A percentile compares a stretch with the other conserved stretches of the same genome.
Conservation (phyloP, 331 rosid species). For the Ulmus americana region DNA sequence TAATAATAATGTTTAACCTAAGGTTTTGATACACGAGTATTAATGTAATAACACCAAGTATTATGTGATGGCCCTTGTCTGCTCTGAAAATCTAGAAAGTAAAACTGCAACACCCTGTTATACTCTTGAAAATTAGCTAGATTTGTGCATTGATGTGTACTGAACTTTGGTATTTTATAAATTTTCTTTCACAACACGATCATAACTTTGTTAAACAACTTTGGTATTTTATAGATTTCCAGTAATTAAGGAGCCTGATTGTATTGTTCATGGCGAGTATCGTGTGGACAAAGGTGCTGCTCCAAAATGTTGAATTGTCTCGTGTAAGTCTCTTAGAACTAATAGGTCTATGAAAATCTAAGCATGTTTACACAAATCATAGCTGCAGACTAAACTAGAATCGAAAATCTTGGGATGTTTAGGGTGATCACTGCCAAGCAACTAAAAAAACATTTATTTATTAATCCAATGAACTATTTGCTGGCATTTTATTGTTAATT, state of each 20-base stretch:
- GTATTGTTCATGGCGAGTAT: conserved; percentile 94
- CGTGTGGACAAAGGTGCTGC: conserved; percentile 28
- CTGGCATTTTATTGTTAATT: no score
- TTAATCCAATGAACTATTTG: no score
- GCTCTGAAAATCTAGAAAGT: conserved; percentile 33
- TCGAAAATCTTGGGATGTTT: no score
- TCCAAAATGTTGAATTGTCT: conserved; percentile 99
- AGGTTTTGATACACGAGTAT: no score
- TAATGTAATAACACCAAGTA: no score
- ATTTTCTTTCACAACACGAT: no score
- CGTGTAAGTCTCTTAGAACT: conserved; percentile 54
- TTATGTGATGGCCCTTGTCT: conserved; percentile 38
- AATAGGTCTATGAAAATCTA: not conserved
- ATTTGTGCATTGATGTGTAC: no score
- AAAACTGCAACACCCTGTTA: conserved; percentile 30
- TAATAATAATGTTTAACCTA: not conserved
- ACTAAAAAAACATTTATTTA: no score
- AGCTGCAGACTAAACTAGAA: no score
- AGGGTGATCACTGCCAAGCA: no score
- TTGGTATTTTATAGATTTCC: conserved; percentile 36
- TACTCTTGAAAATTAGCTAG: conserved; percentile 5
- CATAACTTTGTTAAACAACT: no score
- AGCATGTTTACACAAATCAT: not conserved
- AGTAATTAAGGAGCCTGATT: conserved; percentile 93
- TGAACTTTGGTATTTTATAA: no score